These are phyloP conservation scores for Cryphonectria japonica DNA, from an alignment of 2,329 filamentous ascomycete species.

Conservation along the genomic window DNA sequence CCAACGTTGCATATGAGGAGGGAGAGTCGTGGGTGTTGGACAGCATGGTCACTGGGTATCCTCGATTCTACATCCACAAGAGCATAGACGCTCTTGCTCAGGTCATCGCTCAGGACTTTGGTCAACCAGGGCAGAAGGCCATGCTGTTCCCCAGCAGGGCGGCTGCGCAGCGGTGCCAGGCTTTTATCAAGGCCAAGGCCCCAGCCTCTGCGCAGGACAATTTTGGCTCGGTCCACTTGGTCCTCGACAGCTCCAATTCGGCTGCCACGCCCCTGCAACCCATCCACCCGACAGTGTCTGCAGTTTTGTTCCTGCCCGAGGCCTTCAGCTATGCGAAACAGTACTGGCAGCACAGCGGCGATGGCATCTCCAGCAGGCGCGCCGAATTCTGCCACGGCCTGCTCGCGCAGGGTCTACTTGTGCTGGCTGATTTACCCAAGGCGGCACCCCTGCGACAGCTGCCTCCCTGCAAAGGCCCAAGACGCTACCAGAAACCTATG, in stretches of 20 bases:
- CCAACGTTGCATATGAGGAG: conserved; percentile 94
- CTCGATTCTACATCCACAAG: conserved; percentile 90
- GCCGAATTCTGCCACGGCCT: conserved; percentile 86
- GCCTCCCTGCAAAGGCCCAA: conserved; percentile 68
- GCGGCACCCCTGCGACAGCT: conserved; percentile 39
- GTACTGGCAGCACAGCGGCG: conserved; percentile 96
- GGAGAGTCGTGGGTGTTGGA: conserved; percentile 83
- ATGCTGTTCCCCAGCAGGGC: conserved; percentile 80
- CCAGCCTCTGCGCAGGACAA: conserved; percentile 53
- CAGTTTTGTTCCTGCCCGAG: conserved; percentile 71
- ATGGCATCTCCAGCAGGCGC: conserved; percentile 87
- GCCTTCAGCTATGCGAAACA: conserved; percentile 79
- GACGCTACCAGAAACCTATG: conserved; percentile 71
- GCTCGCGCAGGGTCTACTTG: conserved; percentile 68
- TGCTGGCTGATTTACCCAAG: conserved; percentile 37
- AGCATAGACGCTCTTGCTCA: conserved; percentile 74
- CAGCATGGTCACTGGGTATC: conserved; percentile 89
- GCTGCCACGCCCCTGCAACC: conserved; percentile 55
- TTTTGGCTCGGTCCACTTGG: conserved; percentile 64
- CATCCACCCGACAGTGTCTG: conserved; percentile 65
- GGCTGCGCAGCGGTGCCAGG: conserved; percentile 72
- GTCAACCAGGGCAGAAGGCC: conserved; percentile 65
- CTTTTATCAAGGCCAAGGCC: conserved; percentile 69
- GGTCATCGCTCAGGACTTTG: conserved; percentile 68
- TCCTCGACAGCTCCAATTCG: conserved; percentile 60